Evolutionary conservation across 139 green algal genomes (phyloP).

Genomic region (Micractinium conductrix): DNA sequence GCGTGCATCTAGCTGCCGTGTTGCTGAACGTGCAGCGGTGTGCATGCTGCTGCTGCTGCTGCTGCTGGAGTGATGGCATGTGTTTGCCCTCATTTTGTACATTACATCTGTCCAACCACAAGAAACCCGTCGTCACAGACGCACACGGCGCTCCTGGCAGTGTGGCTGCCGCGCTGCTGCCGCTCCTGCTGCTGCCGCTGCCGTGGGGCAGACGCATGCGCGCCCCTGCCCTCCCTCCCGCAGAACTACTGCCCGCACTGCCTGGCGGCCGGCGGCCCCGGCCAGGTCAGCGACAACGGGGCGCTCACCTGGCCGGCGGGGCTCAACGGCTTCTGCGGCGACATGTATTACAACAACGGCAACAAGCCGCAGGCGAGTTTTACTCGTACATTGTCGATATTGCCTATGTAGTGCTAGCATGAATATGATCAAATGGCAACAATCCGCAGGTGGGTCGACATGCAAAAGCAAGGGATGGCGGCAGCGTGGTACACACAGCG

Average conservation of each 20-base stretch:
- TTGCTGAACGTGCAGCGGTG: not conserved
- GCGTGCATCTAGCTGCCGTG: not conserved
- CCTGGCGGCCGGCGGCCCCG: conserved; percentile 21
- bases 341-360: conserved; percentile 21
- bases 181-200: not conserved
- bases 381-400: no score
- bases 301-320: not conserved
- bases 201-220: not conserved
- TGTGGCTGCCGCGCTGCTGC: not conserved
- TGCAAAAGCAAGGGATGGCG: no score
- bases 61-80: not conserved
- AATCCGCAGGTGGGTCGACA: no score
- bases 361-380: no score
- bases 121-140: no score
- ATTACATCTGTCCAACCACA: no score
- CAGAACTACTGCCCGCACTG: conserved; percentile 29
- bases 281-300: not conserved
- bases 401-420: no score
- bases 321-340: conserved; percentile 7
- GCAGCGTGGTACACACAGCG: no score
- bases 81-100: not conserved
- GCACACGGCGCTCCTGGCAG: no score
- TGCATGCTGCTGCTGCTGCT: not conserved
- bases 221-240: no score
- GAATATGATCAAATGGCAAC: no score